Evolutionary conservation across 2,329 filamentous ascomycete genomes (phyloP).

Genomic region (Trichoderma citrinoviride): DNA sequence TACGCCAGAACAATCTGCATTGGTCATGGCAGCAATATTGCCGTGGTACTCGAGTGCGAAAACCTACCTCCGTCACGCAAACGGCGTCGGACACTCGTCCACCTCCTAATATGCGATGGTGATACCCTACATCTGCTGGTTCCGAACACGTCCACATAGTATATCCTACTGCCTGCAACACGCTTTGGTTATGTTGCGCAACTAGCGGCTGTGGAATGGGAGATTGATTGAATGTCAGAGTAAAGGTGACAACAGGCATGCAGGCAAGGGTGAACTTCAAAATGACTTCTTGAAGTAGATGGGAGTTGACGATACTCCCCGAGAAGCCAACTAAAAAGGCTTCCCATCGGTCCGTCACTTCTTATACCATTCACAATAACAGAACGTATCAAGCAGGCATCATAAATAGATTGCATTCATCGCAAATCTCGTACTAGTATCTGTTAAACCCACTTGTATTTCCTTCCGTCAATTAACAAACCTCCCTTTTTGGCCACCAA

Average conservation of each 20-base stretch:
- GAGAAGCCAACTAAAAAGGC: no score
- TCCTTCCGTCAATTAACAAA: slow-evolving; percentile 7
- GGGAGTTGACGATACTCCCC: no score
- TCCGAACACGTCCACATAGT: neutral
- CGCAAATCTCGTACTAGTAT: slow-evolving; percentile 2
- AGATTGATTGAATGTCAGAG: no score
- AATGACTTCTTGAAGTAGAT: no score
- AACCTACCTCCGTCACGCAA: neutral
- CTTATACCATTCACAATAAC: no score
- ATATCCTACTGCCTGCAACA: no score
- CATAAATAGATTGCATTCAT: slow-evolving; percentile 1
- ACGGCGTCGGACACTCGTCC: neutral
- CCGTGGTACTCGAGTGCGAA: neutral
- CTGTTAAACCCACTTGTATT: slow-evolving; percentile 12
- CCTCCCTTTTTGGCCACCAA: slow-evolving; percentile 14
- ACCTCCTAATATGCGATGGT: neutral
- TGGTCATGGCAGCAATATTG: neutral
- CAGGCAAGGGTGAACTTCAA: no score
- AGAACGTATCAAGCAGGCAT: neutral
- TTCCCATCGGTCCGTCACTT: no score
- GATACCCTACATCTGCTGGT: neutral
- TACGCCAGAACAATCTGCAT: neutral
- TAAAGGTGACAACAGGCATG: no score
- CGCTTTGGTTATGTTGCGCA: no score
- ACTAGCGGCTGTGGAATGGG: no score